Base-by-base conservation (phyloP, 352 stramenopile species). In the Phytophthora megakarya region DNA sequence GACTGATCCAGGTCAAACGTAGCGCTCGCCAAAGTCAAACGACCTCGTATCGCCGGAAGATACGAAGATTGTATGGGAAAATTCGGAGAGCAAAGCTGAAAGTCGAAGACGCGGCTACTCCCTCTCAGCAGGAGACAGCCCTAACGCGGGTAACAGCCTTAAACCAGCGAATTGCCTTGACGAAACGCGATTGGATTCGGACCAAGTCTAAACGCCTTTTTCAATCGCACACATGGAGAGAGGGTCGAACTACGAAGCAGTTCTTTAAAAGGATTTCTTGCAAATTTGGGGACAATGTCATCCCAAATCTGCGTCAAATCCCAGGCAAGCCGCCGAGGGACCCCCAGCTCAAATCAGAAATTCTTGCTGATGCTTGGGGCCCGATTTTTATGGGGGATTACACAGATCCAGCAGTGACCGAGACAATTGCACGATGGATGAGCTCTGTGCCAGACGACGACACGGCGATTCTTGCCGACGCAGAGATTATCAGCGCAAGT, bases 261-360 rank as follows among this genome's bases (percentile, higher is more conserved):
- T 54, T 54, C 47, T 54, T 54, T 15, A 19, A 21, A 3, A 5
- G 47, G 10, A 30, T 54, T 16, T 40, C 38, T 5, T 42, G 10
- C 22, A 48, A 33, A 13, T 49, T 32, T 39, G 38, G 16, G 1
- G 50, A 59, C 28, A 59, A 48, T 23, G 22, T 42, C 12, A 48
- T 59, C 16, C 50, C 16, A 3, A 47, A 5, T 6, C 12, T 59
- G 12, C 21, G 13, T n/a, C n/a, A n/a, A n/a, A n/a, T n/a, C n/a
- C n/a, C n/a, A n/a, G n/a, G n/a, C n/a, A n/a, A n/a, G n/a, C n/a
- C n/a, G n/a, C n/a, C n/a, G n/a, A n/a, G 23, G 3, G 38, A 30
- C 10, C 32, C 25, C 3, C 25, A 49, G 7, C 37, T 21, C 23
- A 48, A 59, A 37, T 9, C 50, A 16, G 18, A 39, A 23, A 59